Base-by-base conservation (phyloP, 2,329 filamentous ascomycete species). In the Sphaerulina musiva region DNA sequence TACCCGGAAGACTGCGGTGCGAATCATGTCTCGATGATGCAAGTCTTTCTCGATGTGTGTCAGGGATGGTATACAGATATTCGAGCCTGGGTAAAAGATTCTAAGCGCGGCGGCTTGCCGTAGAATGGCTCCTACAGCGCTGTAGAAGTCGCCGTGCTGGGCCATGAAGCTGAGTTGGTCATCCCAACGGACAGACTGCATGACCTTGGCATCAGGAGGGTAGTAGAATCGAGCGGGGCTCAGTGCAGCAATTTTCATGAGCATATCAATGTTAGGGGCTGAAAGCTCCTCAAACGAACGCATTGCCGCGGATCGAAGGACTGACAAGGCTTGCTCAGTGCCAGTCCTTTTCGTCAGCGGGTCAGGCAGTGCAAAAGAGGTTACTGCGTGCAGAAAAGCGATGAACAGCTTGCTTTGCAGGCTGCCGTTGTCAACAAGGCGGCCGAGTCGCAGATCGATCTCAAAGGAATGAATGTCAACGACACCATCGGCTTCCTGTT, bases 331-430 rank as follows among this genome's bases (percentile, higher is more conserved):
- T 64, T 86, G 82, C 62, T 87, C 83, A 0, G 75, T 77, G 0
- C 84, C 84, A 0, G 81, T 86, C 0, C 76, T 72, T 0, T 74
- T 69, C 0, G 82, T 86, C 0, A 87, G 71, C 0, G 72, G 68
- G 61, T 87, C 84, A 0, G 80, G 76, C 0, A 86, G 38, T 0
- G 76, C 61, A 31, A 77, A 80, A 0, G 83, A 83, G 0, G 84
- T 87, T 3, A 76, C 67, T 0, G 83, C 84, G 61, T 87, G 84
- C 1, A 82, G 64, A 4, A 76, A 66, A 0, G 82, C 82, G 59
- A 64, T n/a, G 42, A 54, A 63, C 2, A 67, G 44, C 41, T 62
- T 59, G 51, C 55, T 53, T 40, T 57, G 0, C 82, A 67, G 0
- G 83, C 66, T 58, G 0, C 64, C 64, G 0, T 80, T 79, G 44